Base-by-base conservation (phyloP, 495 filamentous ascomycete genomes). In the Penicillium nucicola region DNA sequence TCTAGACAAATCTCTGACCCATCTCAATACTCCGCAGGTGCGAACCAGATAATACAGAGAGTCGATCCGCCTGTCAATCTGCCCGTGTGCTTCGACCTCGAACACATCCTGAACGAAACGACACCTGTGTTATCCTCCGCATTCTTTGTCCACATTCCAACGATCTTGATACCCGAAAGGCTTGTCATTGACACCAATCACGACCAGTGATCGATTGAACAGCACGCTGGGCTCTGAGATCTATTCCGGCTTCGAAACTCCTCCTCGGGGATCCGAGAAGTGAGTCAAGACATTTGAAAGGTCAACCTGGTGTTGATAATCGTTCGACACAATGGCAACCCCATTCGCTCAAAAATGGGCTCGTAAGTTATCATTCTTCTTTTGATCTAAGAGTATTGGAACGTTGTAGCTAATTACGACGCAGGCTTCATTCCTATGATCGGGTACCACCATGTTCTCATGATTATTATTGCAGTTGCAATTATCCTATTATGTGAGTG, bases 381-480 rank as follows among this genome's bases (percentile, higher is more conserved):
- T 3, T 6, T 5, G 6, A 17, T n/a, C 30, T 14, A 17, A 17
- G 6, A 1, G 32, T 11, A 45, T 12, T 13, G 11, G 36, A 33
- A 14, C 13, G 33, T 36, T 34, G 19, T 52, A 46, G 39, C 66
- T 59, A 44, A 48, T 30, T 31, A 25, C 11, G 23, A 31, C 31
- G 1, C 58, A 96, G 90, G 90, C 60, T 83, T 92, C 62, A 79
- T 97, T 74, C 92, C 93, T 50, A 90, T 96, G 73, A 84, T 99
- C 52, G 93, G 95, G 53, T 99, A 97, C 71, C 93, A 99, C 72
- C 93, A 99, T 82, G 88, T 97, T 39, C 79, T 99, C 57, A 97
- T 99, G 93, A 88, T 97, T 57, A 72, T 99, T 43, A 96, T 98
- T 61, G 90, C 90, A 32, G 77, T 97, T 38, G 81, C 92, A 1